Percentiles rank a stretch among this genome's conserved stretches.
Evolutionary conservation across 2,329 filamentous ascomycete genomes (phyloP).

Genomic region (Pestalotiopsis sp.): DNA sequence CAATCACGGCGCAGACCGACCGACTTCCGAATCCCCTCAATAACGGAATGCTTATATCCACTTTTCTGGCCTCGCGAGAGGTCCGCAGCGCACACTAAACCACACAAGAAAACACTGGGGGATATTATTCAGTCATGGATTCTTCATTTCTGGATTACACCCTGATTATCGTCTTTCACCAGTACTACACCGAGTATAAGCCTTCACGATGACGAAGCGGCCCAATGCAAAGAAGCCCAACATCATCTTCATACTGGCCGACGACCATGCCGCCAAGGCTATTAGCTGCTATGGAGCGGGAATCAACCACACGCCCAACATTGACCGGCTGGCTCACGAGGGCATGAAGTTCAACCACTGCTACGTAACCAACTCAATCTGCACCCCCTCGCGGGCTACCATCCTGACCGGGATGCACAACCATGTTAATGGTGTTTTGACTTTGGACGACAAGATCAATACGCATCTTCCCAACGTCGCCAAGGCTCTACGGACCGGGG

Average conservation of each 20-base stretch:
- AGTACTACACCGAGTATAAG: not conserved
- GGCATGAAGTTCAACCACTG: slow-evolving; percentile 56
- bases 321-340: slow-evolving; percentile 51
- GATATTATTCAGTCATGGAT: not conserved
- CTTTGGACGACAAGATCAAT: slow-evolving; percentile 51
- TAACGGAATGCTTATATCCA: not conserved
- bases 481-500: slow-evolving; percentile 47
- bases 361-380: slow-evolving; percentile 57
- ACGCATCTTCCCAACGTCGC: slow-evolving; percentile 53
- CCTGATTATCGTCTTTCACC: not conserved
- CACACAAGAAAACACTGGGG: not conserved
- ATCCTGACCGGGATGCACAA: slow-evolving; percentile 54
- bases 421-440: slow-evolving; percentile 55
- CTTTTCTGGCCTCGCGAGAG: not conserved
- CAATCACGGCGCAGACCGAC: not conserved
- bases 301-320: slow-evolving; percentile 54
- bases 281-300: slow-evolving; percentile 51
- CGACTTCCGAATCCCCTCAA: not conserved
- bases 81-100: not conserved
- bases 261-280: slow-evolving; percentile 55
- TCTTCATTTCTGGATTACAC: not conserved
- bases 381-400: slow-evolving; percentile 52
- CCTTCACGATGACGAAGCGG: not conserved
- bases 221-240: slow-evolving; percentile 28
- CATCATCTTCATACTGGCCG: slow-evolving; percentile 57